phyloP scores from a whole-genome alignment of 2,329 filamentous ascomycete species.

The Aaosphaeria arxii region DNA sequence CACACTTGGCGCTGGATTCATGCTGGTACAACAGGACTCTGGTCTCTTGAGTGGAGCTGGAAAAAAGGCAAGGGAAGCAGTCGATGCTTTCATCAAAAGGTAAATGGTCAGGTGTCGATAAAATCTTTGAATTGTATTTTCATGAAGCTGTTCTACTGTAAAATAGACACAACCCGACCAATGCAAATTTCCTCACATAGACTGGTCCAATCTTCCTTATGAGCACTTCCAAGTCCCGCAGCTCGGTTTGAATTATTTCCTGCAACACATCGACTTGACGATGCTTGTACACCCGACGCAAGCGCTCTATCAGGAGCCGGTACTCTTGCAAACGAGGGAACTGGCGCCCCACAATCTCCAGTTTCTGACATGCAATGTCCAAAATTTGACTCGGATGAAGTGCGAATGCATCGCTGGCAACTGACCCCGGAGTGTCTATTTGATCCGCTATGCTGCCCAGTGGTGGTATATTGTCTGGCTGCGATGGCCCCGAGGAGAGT shows the following conservation, averaged over 20 bases:
- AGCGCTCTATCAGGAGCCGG: background rate
- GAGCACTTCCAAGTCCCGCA: background rate
- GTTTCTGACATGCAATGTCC: background rate
- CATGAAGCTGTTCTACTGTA: background rate
- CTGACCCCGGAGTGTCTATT: too few species aligned
- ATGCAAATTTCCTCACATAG: background rate
- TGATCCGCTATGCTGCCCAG: too few species aligned
- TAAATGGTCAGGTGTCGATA: background rate
- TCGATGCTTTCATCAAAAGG: background rate
- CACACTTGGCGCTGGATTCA: background rate
- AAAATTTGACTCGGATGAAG: background rate
- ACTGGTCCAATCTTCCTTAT: background rate
- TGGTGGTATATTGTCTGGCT: too few species aligned
- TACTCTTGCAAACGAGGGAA: background rate
- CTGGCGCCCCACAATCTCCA: background rate
- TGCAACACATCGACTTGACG: background rate
- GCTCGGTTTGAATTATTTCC: background rate
- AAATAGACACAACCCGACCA: background rate
- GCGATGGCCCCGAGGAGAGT: background rate
- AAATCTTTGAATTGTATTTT: background rate
- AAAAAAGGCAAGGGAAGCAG: background rate
- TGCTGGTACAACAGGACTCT: background rate
- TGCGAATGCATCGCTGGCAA: background rate
- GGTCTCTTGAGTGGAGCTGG: background rate
- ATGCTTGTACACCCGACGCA: too few species aligned